Evolutionary conservation across 306 rosid genomes (phyloP), one percentile per base, ranked within the genome.

Genomic region (Acacia confusa): DNA sequence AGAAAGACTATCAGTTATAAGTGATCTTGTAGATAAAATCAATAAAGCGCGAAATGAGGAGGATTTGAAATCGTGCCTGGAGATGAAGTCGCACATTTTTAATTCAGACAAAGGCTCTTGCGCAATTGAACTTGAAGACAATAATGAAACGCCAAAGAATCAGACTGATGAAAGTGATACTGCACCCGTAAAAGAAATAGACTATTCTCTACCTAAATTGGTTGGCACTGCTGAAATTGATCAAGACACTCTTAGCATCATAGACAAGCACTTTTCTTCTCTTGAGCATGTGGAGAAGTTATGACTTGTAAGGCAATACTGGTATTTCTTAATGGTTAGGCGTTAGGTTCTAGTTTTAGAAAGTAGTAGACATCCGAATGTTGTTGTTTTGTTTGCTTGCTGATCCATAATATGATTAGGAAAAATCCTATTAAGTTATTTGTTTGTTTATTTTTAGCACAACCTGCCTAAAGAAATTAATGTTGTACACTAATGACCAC

Each of bases 31-130:
- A 40, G 97, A 96, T 65, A 93, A 88, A 86, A 73, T 93, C 72
- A 93, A 96, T 81, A 96, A 90, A 88, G 97, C 98, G 65, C 90
- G 97, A 70, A 93, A 73, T 55, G 94, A 89, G 86, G 98, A 96
- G 90, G 99, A 96, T 88, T 81, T 96, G 77, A 85, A 82, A 83
- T 79, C 92, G 3, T 96, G 97, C 89, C 50, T 85, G 84, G 94
- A 91, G 86, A 41, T 87, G 87, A 93, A 92, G 85, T 72, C 82
- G 40, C 89, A 88, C 76, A 88, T 96, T 66, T 92, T 93, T 83
- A 74, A 81, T 81, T 74, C 60, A 50, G 87, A 79, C 43, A 58
- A 73, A 79, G 58, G 44, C 77, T 73, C 89, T 69, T 32, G 81
- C 77, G 67, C 61, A 75, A 32, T 80, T 64, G 92, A 81, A 67